A percentile compares a stretch with the other conserved stretches of the same genome.
Conservation (phyloP, 164 flowering plant species). For the Paratinospora sagittata region DNA sequence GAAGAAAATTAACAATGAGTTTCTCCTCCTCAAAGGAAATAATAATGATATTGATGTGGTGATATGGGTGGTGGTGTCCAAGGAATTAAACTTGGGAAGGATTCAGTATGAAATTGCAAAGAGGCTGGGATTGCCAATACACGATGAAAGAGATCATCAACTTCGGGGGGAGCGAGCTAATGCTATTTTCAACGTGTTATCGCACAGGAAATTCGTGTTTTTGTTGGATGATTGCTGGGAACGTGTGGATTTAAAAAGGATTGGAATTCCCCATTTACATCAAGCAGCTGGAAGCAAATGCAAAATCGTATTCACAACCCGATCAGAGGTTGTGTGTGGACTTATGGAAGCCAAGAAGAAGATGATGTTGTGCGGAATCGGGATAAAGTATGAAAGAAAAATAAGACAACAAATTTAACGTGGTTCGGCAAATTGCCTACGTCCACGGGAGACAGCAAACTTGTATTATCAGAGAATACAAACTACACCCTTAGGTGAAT, state of each 20-base stretch:
- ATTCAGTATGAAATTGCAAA: background rate
- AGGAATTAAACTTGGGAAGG: background rate
- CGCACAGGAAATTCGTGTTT: background rate
- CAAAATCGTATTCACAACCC: conserved; percentile 2
- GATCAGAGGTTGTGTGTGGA: background rate
- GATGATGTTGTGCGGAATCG: too few species aligned
- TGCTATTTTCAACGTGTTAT: background rate
- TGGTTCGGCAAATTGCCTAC: too few species aligned
- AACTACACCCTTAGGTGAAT: too few species aligned
- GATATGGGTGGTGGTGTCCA: background rate
- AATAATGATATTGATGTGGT: too few species aligned
- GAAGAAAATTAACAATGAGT: too few species aligned
- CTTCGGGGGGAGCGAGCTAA: background rate
- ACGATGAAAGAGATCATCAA: background rate
- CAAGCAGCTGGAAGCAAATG: too few species aligned
- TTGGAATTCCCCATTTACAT: conserved; percentile 4
- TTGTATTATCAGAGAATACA: too few species aligned
- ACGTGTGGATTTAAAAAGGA: background rate
- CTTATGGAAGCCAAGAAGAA: background rate
- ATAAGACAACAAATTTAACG: too few species aligned
- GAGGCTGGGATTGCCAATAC: background rate
- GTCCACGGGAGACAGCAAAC: too few species aligned
- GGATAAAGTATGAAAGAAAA: too few species aligned
- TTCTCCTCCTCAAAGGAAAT: too few species aligned
- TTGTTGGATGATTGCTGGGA: conserved; percentile 8